These are phyloP conservation scores for Pythium dissotocum DNA, from an alignment of 352 stramenopile genomes.

Conservation along the genomic window DNA sequence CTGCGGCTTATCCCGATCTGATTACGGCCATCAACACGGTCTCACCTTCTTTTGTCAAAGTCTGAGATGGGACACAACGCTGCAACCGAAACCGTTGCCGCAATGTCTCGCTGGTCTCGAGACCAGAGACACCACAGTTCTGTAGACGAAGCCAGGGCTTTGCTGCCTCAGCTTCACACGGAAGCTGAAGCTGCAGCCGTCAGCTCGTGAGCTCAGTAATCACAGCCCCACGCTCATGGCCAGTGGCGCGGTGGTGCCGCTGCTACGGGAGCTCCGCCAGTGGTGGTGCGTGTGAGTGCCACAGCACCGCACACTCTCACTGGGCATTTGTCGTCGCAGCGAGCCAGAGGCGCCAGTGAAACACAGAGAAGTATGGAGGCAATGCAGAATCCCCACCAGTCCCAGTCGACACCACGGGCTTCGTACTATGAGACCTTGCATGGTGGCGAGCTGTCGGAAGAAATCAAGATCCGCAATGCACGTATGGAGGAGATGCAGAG, in stretches of 20 bases:
- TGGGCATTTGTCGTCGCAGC: background rate
- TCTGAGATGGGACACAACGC: background rate
- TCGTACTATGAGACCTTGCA: conserved; percentile 3
- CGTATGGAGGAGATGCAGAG: conserved; percentile 13
- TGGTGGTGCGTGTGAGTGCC: background rate
- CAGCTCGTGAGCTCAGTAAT: background rate
- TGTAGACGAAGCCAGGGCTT: background rate
- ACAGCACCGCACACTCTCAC: background rate
- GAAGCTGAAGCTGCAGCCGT: too few relatives aligned
- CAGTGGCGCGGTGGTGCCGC: background rate
- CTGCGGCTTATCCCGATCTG: background rate
- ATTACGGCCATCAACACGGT: background rate
- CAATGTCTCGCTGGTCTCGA: background rate
- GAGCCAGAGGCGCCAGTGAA: background rate
- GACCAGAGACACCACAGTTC: background rate
- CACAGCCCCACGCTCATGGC: background rate
- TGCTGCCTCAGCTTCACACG: background rate
- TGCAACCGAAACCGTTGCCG: too few relatives aligned
- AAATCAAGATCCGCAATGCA: conserved; percentile 13
- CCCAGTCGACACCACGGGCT: background rate
- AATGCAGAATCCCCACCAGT: background rate
- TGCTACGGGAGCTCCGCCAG: background rate
- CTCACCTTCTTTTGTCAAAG: background rate
- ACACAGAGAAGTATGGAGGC: background rate
- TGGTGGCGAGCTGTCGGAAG: background rate